Percentiles rank a stretch among this genome's conserved stretches.
These are phyloP conservation scores for Comarum palustre DNA, from an alignment of 306 rosid genomes.

Conservation along the genomic window DNA sequence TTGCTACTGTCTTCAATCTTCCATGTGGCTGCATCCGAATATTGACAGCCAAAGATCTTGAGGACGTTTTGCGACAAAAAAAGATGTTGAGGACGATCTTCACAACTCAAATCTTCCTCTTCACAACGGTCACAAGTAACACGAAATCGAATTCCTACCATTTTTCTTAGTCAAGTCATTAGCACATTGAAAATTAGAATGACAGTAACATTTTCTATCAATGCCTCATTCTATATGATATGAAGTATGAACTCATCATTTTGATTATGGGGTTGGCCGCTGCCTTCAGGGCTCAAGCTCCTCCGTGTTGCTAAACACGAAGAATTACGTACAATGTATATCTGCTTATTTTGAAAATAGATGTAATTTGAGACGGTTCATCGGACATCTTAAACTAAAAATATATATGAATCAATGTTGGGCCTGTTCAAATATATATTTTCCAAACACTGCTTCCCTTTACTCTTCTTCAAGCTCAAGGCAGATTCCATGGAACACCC, in stretches of 20 bases:
- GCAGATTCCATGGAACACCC: constrained; percentile 32
- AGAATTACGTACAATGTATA: no score
- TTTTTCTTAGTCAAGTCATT: not conserved
- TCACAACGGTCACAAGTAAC: not conserved
- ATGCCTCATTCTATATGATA: not conserved
- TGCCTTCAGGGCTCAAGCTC: not conserved
- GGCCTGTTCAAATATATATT: constrained; percentile 2
- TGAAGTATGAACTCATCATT: not conserved
- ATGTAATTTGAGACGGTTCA: not conserved
- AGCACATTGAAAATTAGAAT: not conserved
- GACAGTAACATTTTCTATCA: not conserved
- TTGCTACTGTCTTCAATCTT: not conserved
- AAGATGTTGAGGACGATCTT: not conserved
- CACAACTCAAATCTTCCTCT: not conserved
- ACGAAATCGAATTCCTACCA: not conserved
- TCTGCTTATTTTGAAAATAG: no score
- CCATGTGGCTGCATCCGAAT: not conserved
- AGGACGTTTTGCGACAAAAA: no score
- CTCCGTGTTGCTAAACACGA: not conserved
- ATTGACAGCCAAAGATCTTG: not conserved
- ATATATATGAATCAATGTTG: no score
- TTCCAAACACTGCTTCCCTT: constrained; percentile 51
- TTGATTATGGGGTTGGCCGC: not conserved
- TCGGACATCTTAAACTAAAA: no score
- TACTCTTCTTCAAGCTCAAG: constrained; percentile 39